These are phyloP conservation scores for Davidsoniella australis DNA, from an alignment of 2,329 filamentous ascomycete species.

Conservation along the genomic window DNA sequence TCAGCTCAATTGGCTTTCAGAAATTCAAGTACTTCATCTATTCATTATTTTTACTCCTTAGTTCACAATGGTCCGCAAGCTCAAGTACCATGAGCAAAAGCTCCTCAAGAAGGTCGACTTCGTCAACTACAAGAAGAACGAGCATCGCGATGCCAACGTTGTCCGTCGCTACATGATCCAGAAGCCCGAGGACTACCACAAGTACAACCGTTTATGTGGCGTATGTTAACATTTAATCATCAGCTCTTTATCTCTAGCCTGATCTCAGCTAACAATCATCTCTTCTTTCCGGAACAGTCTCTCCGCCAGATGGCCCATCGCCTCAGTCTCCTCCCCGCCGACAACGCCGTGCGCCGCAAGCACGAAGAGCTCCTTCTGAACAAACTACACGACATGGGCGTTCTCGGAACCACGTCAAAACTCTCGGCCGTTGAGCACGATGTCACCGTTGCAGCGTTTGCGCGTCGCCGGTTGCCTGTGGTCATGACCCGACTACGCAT, in stretches of 20 bases:
- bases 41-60: neutral
- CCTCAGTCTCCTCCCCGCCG: conserved; percentile 64
- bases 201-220: conserved; percentile 50
- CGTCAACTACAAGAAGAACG: conserved; percentile 79
- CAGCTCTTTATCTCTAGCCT: conserved; percentile 17
- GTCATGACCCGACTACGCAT: conserved; percentile 83
- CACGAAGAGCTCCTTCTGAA: conserved; percentile 76
- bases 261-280: no score
- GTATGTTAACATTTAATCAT: conserved; percentile 24
- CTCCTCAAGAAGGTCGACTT: conserved; percentile 89
- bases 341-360: conserved; percentile 61
- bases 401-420: conserved; percentile 60
- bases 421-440: conserved; percentile 74
- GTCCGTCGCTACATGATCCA: conserved; percentile 80
- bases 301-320: conserved; percentile 79
- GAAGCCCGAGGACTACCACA: conserved; percentile 70
- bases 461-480: conserved; percentile 65
- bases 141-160: conserved; percentile 67
- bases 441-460: conserved; percentile 79
- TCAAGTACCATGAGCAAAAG: conserved; percentile 95
- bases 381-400: conserved; percentile 85
- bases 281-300: conserved; percentile 31
- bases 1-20: neutral
- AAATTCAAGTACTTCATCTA: neutral
- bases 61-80: conserved; percentile 66